Percentiles rank a stretch among this genome's conserved stretches.
Conservation (phyloP, 106 monocot species). For the Alisma plantagoaquatica region DNA sequence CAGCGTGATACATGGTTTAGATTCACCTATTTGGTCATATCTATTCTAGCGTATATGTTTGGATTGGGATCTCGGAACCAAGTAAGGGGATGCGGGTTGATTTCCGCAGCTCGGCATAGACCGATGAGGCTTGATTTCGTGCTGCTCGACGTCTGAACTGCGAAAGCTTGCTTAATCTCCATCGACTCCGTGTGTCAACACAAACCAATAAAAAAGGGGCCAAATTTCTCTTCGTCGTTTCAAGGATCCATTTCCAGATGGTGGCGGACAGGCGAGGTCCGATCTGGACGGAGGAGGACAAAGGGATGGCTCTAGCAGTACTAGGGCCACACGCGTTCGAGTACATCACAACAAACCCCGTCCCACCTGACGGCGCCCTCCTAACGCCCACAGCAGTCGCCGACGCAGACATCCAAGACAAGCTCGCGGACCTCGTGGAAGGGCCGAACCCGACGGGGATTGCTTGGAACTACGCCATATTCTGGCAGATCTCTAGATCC, state of each 20-base stretch:
- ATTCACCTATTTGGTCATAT: too few relatives aligned
- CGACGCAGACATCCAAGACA: constrained; percentile 45
- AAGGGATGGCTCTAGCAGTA: constrained; percentile 32
- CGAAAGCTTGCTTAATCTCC: too few relatives aligned
- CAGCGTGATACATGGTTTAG: too few relatives aligned
- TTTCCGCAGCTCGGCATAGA: too few relatives aligned
- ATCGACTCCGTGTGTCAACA: too few relatives aligned
- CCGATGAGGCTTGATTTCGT: too few relatives aligned
- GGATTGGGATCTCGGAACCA: too few relatives aligned
- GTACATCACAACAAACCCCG: constrained; percentile 24
- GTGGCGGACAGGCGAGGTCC: constrained; percentile 3
- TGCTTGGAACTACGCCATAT: constrained; percentile 63
- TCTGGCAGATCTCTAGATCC: constrained; percentile 76
- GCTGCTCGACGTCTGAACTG: too few relatives aligned
- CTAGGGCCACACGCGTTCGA: constrained; percentile 43
- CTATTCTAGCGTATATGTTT: too few relatives aligned
- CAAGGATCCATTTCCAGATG: too few relatives aligned
- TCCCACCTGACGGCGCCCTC: constrained; percentile 17
- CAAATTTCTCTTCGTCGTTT: neutral
- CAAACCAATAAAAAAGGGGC: too few relatives aligned
- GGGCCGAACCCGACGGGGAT: constrained; percentile 7
- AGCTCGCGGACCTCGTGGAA: constrained; percentile 46
- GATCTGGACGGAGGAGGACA: constrained; percentile 39
- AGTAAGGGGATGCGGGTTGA: too few relatives aligned
- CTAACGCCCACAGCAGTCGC: constrained; percentile 9